Conservation (phyloP, 129 eudicot species). For the Lactuca sativa region DNA sequence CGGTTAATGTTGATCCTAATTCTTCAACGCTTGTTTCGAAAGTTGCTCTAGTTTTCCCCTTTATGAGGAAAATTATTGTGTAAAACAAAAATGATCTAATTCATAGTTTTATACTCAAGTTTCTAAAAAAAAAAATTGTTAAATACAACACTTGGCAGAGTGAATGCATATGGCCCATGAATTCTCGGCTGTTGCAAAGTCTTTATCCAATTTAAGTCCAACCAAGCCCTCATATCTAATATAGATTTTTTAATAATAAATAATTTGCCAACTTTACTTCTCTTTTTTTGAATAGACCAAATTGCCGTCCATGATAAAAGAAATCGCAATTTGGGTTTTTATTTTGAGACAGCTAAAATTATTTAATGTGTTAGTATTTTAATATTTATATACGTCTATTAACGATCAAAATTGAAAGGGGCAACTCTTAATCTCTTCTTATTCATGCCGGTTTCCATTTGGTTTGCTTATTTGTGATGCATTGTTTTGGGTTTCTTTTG, state of each 20-base stretch:
- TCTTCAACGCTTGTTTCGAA: neutral
- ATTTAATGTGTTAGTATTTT: too few species aligned
- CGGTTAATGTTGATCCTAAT: neutral
- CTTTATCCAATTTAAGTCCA: neutral
- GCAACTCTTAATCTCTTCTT: too few species aligned
- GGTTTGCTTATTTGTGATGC: neutral
- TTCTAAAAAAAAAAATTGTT: too few species aligned
- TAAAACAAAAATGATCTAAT: too few species aligned
- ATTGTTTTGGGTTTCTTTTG: constrained; percentile 11
- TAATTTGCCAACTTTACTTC: too few species aligned
- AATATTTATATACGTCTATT: too few species aligned
- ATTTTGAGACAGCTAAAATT: too few species aligned
- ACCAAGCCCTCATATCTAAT: neutral
- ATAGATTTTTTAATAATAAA: too few species aligned
- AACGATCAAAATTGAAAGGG: neutral
- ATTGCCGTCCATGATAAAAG: neutral
- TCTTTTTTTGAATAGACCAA: too few species aligned
- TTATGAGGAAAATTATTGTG: neutral
- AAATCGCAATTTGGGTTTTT: neutral
- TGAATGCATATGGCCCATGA: neutral
- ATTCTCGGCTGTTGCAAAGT: neutral
- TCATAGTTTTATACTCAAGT: too few species aligned
- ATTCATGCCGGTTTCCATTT: neutral
- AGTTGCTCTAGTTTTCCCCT: neutral
- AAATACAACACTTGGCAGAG: neutral